These are phyloP conservation scores for Rhizophagus sp. DNA, from an alignment of 192 early-diverging fungal species.

Conservation along the genomic window DNA sequence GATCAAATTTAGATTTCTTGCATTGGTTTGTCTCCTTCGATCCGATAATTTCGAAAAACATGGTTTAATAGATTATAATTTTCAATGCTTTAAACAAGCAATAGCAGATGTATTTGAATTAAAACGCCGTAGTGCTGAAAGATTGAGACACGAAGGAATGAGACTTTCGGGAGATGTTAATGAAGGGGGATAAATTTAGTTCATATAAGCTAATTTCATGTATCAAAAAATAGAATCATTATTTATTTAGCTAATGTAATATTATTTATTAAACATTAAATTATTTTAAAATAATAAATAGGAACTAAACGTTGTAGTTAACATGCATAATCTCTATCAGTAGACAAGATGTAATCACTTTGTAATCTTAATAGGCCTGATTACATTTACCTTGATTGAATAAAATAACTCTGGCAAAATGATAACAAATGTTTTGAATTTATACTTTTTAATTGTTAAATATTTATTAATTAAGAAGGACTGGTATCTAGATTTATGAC, in stretches of 20 bases:
- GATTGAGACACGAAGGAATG: constrained; percentile 32
- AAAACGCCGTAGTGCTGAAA: constrained; percentile 37
- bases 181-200: background rate
- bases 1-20: constrained; percentile 55
- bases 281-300: too few species aligned
- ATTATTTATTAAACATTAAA: too few species aligned
- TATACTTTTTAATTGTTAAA: background rate
- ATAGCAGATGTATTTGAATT: constrained; percentile 79
- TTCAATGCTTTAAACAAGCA: constrained; percentile 78
- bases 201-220: too few species aligned
- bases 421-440: too few species aligned
- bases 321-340: too few species aligned
- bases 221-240: too few species aligned
- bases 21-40: constrained; percentile 75
- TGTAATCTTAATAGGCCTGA: too few species aligned
- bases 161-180: background rate
- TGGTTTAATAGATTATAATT: constrained; percentile 88
- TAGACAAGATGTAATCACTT: too few species aligned
- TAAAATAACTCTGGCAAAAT: too few species aligned
- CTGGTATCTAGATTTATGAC: background rate
- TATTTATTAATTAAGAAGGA: background rate
- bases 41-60: constrained; percentile 83
- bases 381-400: too few species aligned
- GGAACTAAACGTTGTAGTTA: background rate
- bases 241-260: too few species aligned